A percentile compares a stretch with the other conserved stretches of the same genome.
phyloP scores from a whole-genome alignment of 805 yeast genomes.

The Tetrapisispora iriomotensis region DNA sequence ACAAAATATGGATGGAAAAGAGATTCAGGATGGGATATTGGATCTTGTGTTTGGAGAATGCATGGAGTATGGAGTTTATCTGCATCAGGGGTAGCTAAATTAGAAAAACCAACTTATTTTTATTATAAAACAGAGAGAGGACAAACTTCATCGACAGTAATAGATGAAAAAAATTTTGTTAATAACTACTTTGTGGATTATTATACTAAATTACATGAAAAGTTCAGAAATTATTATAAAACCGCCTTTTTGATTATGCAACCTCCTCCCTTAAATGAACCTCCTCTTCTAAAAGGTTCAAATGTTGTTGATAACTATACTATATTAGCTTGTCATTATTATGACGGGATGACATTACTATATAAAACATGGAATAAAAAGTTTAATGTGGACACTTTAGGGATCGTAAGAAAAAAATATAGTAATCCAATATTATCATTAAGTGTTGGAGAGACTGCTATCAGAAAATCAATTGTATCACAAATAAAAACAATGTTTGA shows the following conservation, averaged over 20 bases:
- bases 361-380: conserved; percentile 77
- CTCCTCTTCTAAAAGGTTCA: conserved; percentile 51
- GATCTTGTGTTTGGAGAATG: conserved; percentile 71
- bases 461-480: conserved; percentile 56
- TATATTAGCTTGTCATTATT: conserved; percentile 79
- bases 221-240: conserved; percentile 38
- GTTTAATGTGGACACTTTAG: conserved; percentile 83
- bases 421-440: conserved; percentile 61
- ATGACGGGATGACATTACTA: conserved; percentile 91
- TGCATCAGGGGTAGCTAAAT: conserved; percentile 21
- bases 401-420: conserved; percentile 73
- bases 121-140: conserved; percentile 4
- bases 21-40: conserved; percentile 53
- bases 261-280: conserved; percentile 70
- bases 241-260: conserved; percentile 56
- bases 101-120: conserved; percentile 47
- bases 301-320: conserved; percentile 52
- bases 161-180: conserved; percentile 48
- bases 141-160: conserved; percentile 9
- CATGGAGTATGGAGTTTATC: conserved; percentile 64
- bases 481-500: conserved; percentile 58
- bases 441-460: conserved; percentile 73
- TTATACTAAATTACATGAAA: conserved; percentile 40
- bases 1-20: conserved; percentile 62
- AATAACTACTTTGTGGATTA: conserved; percentile 57